Evolutionary conservation across 495 filamentous ascomycete species (phyloP).

Genomic region (Daldinia decipiens): DNA sequence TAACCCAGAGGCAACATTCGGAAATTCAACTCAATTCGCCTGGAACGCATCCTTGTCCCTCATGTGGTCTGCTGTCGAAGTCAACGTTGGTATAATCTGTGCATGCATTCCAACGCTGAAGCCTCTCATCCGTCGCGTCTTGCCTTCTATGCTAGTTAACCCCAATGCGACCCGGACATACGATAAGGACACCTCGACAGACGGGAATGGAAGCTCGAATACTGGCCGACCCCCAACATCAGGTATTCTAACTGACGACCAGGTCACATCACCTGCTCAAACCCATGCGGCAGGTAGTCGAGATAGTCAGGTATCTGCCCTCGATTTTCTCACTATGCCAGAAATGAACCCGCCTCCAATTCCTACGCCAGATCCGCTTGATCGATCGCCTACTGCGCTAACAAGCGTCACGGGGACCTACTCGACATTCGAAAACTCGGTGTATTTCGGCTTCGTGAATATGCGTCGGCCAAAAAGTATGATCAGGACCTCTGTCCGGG

Average conservation of each 20-base stretch:
- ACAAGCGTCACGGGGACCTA: constrained; percentile 35
- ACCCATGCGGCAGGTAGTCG: constrained; percentile 31
- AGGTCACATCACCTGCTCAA: constrained; percentile 40
- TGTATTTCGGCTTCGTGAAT: constrained; percentile 85
- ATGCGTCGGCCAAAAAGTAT: constrained; percentile 82
- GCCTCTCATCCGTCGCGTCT: constrained; percentile 77
- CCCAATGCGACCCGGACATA: constrained; percentile 51
- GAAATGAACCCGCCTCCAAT: constrained; percentile 45
- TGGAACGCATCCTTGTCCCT: constrained; percentile 85
- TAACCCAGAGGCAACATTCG: constrained; percentile 48
- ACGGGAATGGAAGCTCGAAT: constrained; percentile 37
- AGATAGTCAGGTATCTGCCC: constrained; percentile 59
- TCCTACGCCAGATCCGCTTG: constrained; percentile 22
- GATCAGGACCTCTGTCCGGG: constrained; percentile 62
- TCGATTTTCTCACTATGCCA: constrained; percentile 69
- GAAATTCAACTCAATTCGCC: constrained; percentile 55
- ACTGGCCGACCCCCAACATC: constrained; percentile 24
- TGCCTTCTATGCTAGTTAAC: constrained; percentile 74
- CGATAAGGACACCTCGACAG: constrained; percentile 40
- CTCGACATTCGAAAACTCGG: constrained; percentile 45
- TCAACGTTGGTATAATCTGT: constrained; percentile 88
- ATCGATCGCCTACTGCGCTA: constrained; percentile 32
- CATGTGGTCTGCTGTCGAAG: constrained; percentile 93
- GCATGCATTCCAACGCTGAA: constrained; percentile 90
- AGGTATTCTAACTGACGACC: constrained; percentile 15